Evolutionary conservation across 352 stramenopile genomes (phyloP), one percentile per base, ranked within the genome.

Genomic region (Globisporangium spinosum): DNA sequence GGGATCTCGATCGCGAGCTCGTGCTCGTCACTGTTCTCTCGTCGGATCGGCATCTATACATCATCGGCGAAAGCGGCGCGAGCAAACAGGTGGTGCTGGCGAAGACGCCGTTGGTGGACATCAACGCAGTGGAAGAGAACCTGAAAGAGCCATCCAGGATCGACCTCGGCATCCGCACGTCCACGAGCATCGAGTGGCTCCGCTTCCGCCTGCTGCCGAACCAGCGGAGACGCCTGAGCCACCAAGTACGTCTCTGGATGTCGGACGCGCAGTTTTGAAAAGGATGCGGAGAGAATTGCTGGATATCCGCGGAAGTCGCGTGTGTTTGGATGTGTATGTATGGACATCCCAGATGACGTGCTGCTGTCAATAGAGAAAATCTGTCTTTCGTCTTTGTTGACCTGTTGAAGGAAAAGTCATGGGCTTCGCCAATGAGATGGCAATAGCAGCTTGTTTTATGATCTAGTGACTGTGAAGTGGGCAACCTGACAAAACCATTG

Each of bases 91-190:
- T 69, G 7, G 73, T 91, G 25, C 70, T 92, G n/a, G 66, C 69
- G 12, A 78, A 72, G 61, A 79, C 73, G n/a, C 58, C 70, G 32
- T 65, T 94, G 20, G 62, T 71, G 54, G 73, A 73, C 12, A 77
- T 94, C 35, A 75, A 90, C 29, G 77, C 78, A 9, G 76, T 94
- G 32, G 83, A 94, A 65, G 84, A 94, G 73, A 90, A 70, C 58
- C 72, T 94, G 20, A 76, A 72, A 2, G 78, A 91, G 62, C 80
- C 84, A 17, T 82, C 83, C 23, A 66, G 80, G 40, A 73, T 94
- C 10, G 83, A 94, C 47, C 65, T 94, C 23, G 83, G 79, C 8
- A 67, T 93, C 7, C 76, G 80, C 61, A 74, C 68, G 1, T 58
- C 47, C 12, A 45, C 70, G 34, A 56, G 43, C 10, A 71, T 78